These are phyloP conservation scores for Trichoderma sp. DNA, from an alignment of 2,329 filamentous ascomycete genomes.

Conservation along the genomic window DNA sequence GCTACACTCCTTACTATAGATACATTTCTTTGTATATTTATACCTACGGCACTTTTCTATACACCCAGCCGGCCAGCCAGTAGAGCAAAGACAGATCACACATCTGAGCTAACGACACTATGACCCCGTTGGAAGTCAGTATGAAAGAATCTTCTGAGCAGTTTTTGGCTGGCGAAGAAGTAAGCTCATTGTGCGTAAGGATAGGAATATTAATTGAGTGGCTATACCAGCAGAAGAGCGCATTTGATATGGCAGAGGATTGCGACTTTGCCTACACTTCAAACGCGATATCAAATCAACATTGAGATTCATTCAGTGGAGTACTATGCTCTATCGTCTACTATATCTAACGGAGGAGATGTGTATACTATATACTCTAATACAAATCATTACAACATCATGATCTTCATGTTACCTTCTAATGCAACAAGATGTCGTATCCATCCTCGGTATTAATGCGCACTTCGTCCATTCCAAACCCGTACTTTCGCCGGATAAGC, in stretches of 20 bases:
- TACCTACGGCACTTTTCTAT: no score
- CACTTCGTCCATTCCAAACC: slow-evolving; percentile 63
- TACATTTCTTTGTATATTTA: no score
- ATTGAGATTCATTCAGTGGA: neutral
- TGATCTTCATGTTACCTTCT: slow-evolving; percentile 6
- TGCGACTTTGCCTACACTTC: neutral
- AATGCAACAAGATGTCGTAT: slow-evolving; percentile 68
- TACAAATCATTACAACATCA: neutral
- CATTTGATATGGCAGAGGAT: neutral
- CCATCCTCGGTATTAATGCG: slow-evolving; percentile 66
- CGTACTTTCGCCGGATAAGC: slow-evolving; percentile 73
- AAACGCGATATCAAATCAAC: neutral
- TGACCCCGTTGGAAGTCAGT: slow-evolving; percentile 40
- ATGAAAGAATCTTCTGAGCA: slow-evolving; percentile 28
- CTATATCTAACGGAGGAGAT: slow-evolving; percentile 1
- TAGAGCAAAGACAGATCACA: no score
- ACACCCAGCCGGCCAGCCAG: no score
- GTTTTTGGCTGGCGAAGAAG: neutral
- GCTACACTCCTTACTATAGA: no score
- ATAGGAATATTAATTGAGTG: neutral
- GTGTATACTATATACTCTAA: slow-evolving; percentile 25
- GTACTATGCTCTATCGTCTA: slow-evolving; percentile 11
- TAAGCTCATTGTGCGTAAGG: neutral
- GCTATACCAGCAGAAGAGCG: neutral
- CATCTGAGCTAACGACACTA: no score